Evolutionary conservation across 306 rosid species (phyloP), one percentile per base, ranked within the genome.

Genomic region (Potentilla sterilis): DNA sequence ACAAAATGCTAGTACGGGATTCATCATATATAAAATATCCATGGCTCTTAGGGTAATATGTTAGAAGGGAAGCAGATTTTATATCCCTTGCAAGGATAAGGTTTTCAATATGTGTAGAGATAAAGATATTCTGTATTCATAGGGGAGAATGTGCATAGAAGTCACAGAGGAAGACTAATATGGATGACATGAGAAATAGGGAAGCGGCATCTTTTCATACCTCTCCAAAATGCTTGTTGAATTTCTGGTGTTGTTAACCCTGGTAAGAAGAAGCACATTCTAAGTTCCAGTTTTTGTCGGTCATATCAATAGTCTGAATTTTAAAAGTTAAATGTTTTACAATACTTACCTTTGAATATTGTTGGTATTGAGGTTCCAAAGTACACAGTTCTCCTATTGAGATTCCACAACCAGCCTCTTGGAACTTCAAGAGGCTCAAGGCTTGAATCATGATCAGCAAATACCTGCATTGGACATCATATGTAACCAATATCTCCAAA

Each of bases 201-300:
- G n/a, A 69, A 70, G 69, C 79, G 76, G 77, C 37, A 21, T 48
- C 69, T 54, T 72, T 72, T 48, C 79, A 28, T 86, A 91, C 98
- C 98, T 88, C 87, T 93, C 98, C 98, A 91, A 72, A 93, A 93
- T 88, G 93, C 88, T 15, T 86, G 88, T 82, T 93, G 98, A 89
- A 91, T 93, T 70, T 82, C 97, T 77, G 81, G 86, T 6, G 98
- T 93, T 22, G 97, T 64, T 76, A 93, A 86, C 75, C 98, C 98
- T 93, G 82, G 76, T 73, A 71, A 77, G 75, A 78, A 76, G 70
- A 83, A 82, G 58, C 57, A 76, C 42, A 76, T 57, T 55, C 43
- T 81, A 57, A 72, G 85, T 79, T 71, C 40, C 62, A 47, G 42
- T 65, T 6, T 67, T 6, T 67, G 9, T 65, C 49, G 44, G 18